Conservation (phyloP, 331 rosid species). For the Malus hybrid region DNA sequence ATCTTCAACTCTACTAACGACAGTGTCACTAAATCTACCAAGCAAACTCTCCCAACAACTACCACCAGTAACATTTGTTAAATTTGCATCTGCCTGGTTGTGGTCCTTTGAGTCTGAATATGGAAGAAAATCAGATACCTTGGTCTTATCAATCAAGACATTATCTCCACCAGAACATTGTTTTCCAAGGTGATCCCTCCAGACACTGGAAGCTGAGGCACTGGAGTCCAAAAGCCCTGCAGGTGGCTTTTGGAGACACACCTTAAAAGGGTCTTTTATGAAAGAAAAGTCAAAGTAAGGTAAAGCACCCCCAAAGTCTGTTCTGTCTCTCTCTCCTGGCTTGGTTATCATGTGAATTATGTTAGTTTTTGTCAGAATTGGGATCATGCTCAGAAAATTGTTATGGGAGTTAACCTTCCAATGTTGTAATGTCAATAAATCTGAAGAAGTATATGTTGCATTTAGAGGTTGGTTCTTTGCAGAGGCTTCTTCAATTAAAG, state of each 20-base stretch:
- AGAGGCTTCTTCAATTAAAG: slow-evolving; percentile 21
- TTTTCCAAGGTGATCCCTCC: slow-evolving; percentile 24
- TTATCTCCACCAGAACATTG: slow-evolving; percentile 21
- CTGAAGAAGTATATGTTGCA: slow-evolving; percentile 30
- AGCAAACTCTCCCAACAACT: slow-evolving; percentile 86
- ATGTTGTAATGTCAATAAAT: slow-evolving; percentile 25
- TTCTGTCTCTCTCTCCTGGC: slow-evolving; percentile 30
- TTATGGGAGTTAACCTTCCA: slow-evolving; percentile 26
- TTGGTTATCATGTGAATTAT: slow-evolving; percentile 31
- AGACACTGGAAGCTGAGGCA: slow-evolving; percentile 22
- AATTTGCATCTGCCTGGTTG: slow-evolving; percentile 14
- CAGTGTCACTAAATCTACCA: slow-evolving; percentile 34
- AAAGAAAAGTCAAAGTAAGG: slow-evolving; percentile 67
- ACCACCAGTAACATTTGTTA: slow-evolving; percentile 56
- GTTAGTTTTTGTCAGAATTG: slow-evolving; percentile 54
- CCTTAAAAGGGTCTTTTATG: slow-evolving; percentile 73
- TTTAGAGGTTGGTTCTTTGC: slow-evolving; percentile 27
- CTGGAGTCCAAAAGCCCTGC: slow-evolving; percentile 15
- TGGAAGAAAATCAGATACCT: slow-evolving; percentile 15
- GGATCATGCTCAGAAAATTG: slow-evolving; percentile 63
- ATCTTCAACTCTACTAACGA: slow-evolving; percentile 22
- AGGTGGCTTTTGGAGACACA: slow-evolving; percentile 33
- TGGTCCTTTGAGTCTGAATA: slow-evolving; percentile 27
- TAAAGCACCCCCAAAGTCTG: slow-evolving; percentile 25
- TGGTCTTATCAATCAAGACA: slow-evolving; percentile 26